These are phyloP conservation scores for Psilocybe cyanescens DNA, from an alignment of 768 basidiomycete species.

Conservation along the genomic window DNA sequence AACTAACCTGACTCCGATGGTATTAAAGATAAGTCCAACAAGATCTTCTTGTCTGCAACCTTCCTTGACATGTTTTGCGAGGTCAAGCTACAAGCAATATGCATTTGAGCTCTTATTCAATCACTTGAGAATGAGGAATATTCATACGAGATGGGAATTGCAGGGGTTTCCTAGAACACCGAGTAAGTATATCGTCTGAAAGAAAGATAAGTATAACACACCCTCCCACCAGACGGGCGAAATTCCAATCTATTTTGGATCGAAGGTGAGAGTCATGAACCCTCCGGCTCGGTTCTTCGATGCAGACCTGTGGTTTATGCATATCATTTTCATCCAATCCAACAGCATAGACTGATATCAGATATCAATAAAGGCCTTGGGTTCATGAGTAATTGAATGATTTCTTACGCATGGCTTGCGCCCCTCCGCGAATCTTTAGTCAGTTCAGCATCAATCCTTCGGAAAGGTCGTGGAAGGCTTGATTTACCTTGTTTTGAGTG, in stretches of 20 bases:
- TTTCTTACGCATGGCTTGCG: slow-evolving; percentile 82
- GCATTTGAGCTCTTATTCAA: not conserved
- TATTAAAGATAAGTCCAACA: slow-evolving; percentile 84
- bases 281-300: not conserved
- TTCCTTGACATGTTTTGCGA: slow-evolving; percentile 79
- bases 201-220: slow-evolving; percentile 27
- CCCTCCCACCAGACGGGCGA: slow-evolving; percentile 94
- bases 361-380: not conserved
- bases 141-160: slow-evolving; percentile 75
- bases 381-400: not conserved
- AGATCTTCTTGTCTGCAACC: slow-evolving; percentile 83
- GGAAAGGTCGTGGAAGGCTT: not conserved
- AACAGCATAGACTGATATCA: slow-evolving; percentile 69
- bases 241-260: slow-evolving; percentile 70
- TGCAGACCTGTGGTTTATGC: slow-evolving; percentile 76
- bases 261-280: slow-evolving; percentile 1
- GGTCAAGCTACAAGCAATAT: slow-evolving; percentile 63
- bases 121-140: slow-evolving; percentile 1
- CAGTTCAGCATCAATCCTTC: not conserved
- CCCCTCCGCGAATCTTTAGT: slow-evolving; percentile 60
- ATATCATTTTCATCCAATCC: slow-evolving; percentile 81
- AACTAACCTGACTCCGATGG: slow-evolving; percentile 78
- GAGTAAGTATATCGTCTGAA: not conserved
- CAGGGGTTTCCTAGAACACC: slow-evolving; percentile 74
- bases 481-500: slow-evolving; percentile 74